Evolutionary conservation across 2,329 filamentous ascomycete species (phyloP), one percentile per base, ranked within the genome.

Genomic region (Rachicladosporium sp.): DNA sequence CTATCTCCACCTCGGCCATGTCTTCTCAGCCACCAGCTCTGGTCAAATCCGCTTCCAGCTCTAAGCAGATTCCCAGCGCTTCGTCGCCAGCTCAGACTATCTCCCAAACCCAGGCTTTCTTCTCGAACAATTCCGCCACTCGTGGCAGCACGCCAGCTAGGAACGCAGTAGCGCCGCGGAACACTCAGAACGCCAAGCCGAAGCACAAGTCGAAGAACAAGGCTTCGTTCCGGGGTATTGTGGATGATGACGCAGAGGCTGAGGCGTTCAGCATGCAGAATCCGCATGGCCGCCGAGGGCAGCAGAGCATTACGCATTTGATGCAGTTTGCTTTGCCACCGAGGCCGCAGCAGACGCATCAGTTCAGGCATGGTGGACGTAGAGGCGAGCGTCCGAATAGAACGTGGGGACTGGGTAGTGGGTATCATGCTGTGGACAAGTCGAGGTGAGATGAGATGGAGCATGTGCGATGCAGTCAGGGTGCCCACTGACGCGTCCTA

Each of bases 241-340:
- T 81, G 58, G 79, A 88, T 67, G 87, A 94, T 66, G 87, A 94
- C 74, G 77, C 76, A 53, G 80, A 93, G 74, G 86, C 78, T 48
- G 87, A 95, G 48, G 34, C 44, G 32, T 50, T 52, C 54, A 56
- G 52, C 48, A 58, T 58, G 55, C 54, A 58, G 51, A 56, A 55
- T 50, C 53, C 53, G 47, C 47, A 56, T 37, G 55, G 77, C 52
- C 80, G 91, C 43, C 85, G 91, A 53, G 91, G 91, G 39, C 89
- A 95, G 63, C 95, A 87, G 39, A 93, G 85, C 54, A 98, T 98
- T 58, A 96, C 91, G 31, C 91, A 98, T 62, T 67, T 98, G 42
- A 83, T 98, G 71, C 89, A 89, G 66, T 93, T 95, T 62, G 78
- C 82, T 33, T 69, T 86, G 12, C 83, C 88, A 13, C 78, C 82